These are phyloP conservation scores for Magnusiomyces suaveolens DNA, from an alignment of 1,139 yeast genomes.

Conservation along the genomic window DNA sequence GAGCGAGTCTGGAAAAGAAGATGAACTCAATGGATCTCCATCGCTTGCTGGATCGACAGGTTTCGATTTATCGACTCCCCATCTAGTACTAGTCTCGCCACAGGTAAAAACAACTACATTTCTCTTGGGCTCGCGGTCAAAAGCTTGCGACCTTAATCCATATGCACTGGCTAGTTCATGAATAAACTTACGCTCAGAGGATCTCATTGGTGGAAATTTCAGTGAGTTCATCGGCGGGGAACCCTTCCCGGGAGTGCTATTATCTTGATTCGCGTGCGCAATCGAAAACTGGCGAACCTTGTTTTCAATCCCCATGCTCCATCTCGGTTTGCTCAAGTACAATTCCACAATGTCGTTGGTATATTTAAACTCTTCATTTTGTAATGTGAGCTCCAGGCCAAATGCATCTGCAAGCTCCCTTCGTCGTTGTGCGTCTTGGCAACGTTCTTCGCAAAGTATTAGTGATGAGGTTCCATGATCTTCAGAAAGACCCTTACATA, in stretches of 20 bases:
- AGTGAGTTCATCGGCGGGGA: constrained; percentile 28
- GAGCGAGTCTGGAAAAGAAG: background rate
- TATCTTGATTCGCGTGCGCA: background rate
- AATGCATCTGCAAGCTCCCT: constrained; percentile 53
- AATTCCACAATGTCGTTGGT: constrained; percentile 24
- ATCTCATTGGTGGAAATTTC: constrained; percentile 66
- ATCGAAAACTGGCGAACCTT: constrained; percentile 38
- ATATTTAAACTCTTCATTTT: constrained; percentile 21
- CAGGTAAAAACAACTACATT: constrained; percentile 47
- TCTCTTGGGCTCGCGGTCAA: constrained; percentile 72
- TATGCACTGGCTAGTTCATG: constrained; percentile 57
- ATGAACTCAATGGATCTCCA: background rate
- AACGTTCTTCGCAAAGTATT: constrained; percentile 51
- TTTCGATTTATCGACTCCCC: background rate
- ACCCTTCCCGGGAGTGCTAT: too few species aligned
- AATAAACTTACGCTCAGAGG: constrained; percentile 59
- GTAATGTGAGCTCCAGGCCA: constrained; percentile 15
- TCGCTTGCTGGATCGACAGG: background rate
- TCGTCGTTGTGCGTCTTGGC: constrained; percentile 54
- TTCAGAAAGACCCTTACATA: constrained; percentile 10
- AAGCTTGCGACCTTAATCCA: constrained; percentile 57
- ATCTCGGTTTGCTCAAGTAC: constrained; percentile 26
- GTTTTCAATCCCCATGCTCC: constrained; percentile 36
- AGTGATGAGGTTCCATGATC: constrained; percentile 6
- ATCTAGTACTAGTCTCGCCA: background rate